Conservation (phyloP, 2,329 filamentous ascomycete species). For the Leptographium lundbergii region DNA sequence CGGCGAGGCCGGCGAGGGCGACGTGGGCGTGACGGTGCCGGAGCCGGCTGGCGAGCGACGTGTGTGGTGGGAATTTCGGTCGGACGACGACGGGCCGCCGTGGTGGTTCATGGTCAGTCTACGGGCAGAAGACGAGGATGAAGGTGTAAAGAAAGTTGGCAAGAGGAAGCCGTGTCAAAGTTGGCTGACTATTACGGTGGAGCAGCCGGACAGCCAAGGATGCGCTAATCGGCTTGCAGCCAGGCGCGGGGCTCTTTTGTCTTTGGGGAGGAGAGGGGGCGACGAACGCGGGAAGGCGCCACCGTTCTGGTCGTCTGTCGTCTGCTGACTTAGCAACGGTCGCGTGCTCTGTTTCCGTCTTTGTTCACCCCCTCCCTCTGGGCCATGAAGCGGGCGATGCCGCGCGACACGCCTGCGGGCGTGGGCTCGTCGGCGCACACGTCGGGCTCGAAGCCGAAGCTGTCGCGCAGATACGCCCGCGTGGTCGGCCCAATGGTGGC, state of each 20-base stretch:
- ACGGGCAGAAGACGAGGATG: background rate
- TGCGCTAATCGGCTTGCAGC: background rate
- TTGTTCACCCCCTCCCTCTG: background rate
- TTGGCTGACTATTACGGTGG: background rate
- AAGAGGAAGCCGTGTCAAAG: background rate
- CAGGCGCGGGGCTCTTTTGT: background rate
- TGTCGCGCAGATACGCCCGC: conserved; percentile 53
- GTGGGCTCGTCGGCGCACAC: conserved; percentile 75
- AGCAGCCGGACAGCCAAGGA: background rate
- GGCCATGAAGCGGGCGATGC: conserved; percentile 40
- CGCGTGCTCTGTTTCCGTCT: background rate
- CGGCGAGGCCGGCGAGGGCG: conserved; percentile 17
- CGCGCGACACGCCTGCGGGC: conserved; percentile 63
- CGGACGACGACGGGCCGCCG: background rate
- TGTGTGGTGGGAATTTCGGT: background rate
- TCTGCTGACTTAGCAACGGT: conserved; percentile 3
- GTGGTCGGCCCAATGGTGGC: conserved; percentile 94
- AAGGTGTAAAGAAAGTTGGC: background rate
- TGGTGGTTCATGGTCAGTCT: conserved; percentile 1
- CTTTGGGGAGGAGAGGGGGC: too few relatives aligned
- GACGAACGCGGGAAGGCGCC: background rate
- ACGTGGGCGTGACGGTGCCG: conserved; percentile 10
- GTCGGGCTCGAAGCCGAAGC: conserved; percentile 57
- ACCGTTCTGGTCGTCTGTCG: background rate
- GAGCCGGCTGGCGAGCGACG: conserved; percentile 6